These are phyloP conservation scores for Cubamyces sp. DNA, from an alignment of 768 basidiomycete genomes.

Conservation along the genomic window DNA sequence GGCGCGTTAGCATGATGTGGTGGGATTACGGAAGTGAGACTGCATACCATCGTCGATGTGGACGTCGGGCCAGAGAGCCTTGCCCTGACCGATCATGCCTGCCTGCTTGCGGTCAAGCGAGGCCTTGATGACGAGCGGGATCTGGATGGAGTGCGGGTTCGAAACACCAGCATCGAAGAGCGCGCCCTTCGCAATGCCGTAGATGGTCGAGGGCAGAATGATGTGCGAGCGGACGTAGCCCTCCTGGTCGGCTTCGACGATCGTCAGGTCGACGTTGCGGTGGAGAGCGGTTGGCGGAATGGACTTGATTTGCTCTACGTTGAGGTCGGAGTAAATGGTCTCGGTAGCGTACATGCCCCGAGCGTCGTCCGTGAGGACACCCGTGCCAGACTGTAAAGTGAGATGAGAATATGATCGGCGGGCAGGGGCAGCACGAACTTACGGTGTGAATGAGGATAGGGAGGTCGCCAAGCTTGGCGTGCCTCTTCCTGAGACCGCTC, in stretches of 20 bases:
- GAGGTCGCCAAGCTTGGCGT: slow-evolving; percentile 43
- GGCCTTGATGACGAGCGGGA: slow-evolving; percentile 51
- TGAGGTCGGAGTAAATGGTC: slow-evolving; percentile 52
- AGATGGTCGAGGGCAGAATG: slow-evolving; percentile 61
- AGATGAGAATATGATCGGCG: neutral
- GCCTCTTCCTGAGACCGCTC: slow-evolving; percentile 53
- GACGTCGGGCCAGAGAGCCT: slow-evolving; percentile 63
- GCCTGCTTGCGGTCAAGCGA: slow-evolving; percentile 51
- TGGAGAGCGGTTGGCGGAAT: slow-evolving; percentile 52
- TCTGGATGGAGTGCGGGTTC: slow-evolving; percentile 55
- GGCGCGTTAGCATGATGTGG: neutral
- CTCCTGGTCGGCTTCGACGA: slow-evolving; percentile 52
- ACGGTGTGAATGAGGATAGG: slow-evolving; percentile 68
- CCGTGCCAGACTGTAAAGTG: slow-evolving; percentile 31
- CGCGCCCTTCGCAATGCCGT: slow-evolving; percentile 51
- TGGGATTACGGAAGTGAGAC: neutral
- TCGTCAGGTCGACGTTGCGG: slow-evolving; percentile 51
- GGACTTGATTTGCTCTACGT: slow-evolving; percentile 48
- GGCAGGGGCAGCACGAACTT: slow-evolving; percentile 29
- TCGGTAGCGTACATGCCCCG: slow-evolving; percentile 44
- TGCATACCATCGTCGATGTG: slow-evolving; percentile 56
- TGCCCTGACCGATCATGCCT: slow-evolving; percentile 59
- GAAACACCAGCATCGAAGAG: slow-evolving; percentile 57
- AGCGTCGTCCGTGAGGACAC: slow-evolving; percentile 51
- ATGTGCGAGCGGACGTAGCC: slow-evolving; percentile 59